phyloP scores from a whole-genome alignment of 2,329 filamentous ascomycete genomes.

The Colletotrichum tanaceti region DNA sequence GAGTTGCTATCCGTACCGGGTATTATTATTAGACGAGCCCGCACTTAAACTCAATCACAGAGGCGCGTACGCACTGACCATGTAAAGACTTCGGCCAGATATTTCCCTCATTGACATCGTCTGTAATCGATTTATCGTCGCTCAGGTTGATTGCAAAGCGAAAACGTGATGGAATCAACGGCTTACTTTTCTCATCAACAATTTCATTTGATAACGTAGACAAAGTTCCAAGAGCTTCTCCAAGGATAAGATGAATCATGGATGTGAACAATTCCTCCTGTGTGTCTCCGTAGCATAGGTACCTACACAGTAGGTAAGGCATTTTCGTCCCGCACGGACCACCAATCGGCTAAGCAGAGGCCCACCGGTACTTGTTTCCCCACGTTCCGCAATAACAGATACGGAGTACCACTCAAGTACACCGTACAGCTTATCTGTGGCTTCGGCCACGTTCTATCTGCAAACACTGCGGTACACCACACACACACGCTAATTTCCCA shows the following conservation, averaged over 20 bases:
- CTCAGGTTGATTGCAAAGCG: background rate
- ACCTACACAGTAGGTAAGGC: background rate
- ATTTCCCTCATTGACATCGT: background rate
- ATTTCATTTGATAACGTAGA: background rate
- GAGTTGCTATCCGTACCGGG: background rate
- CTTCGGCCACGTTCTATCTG: slow-evolving; percentile 16
- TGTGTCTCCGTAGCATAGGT: too few species aligned
- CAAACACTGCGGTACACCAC: slow-evolving; percentile 11
- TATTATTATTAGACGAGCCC: background rate
- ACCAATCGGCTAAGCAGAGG: slow-evolving; percentile 18
- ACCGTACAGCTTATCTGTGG: slow-evolving; percentile 33
- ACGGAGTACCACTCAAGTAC: slow-evolving; percentile 16
- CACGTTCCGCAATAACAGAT: slow-evolving; percentile 10
- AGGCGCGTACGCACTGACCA: slow-evolving; percentile 10
- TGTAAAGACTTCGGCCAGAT: background rate
- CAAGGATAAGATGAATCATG: background rate
- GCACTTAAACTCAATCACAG: background rate
- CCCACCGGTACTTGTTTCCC: slow-evolving; percentile 18
- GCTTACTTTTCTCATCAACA: background rate
- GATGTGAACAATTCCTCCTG: background rate
- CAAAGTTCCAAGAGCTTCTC: background rate
- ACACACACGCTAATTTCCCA: slow-evolving; percentile 8
- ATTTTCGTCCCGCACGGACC: background rate
- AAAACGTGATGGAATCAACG: background rate
- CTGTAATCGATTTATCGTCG: background rate